Evolutionary conservation across 148 eudicot genomes (phyloP).

Genomic region (Oxyria digyna): DNA sequence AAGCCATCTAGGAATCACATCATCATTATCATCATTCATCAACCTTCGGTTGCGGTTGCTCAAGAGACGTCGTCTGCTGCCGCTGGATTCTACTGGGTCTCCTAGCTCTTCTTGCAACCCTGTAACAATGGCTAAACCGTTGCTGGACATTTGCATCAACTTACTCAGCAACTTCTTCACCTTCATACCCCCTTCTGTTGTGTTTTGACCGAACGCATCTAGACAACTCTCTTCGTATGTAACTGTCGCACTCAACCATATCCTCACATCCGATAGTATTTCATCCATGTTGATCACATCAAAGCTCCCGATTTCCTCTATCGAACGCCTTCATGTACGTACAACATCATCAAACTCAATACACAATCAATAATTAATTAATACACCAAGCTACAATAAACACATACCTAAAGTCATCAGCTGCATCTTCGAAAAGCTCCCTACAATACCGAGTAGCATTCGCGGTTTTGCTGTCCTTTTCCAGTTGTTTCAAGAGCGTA

Average conservation of each 20-base stretch:
- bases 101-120: background rate
- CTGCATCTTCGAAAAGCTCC: background rate
- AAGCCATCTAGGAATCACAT: background rate
- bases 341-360: no score
- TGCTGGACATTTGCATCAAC: background rate
- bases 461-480: constrained; percentile 30
- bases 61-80: background rate
- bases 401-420: constrained; percentile 8
- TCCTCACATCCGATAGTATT: background rate
- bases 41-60: background rate
- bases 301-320: background rate
- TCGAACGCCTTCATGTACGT: constrained; percentile 9
- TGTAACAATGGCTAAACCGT: background rate
- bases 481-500: constrained; percentile 16
- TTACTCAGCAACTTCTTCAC: background rate
- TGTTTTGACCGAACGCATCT: background rate
- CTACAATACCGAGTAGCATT: constrained; percentile 20
- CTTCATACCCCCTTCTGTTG: background rate
- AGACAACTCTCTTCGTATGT: constrained; percentile 8
- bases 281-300: background rate
- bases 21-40: background rate
- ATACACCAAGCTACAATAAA: no score
- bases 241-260: constrained; percentile 5
- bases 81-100: no score
- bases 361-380: no score